Base-by-base conservation (phyloP, 1,284 basidiomycete genomes). In the Cutaneotrichosporon cutaneum region DNA sequence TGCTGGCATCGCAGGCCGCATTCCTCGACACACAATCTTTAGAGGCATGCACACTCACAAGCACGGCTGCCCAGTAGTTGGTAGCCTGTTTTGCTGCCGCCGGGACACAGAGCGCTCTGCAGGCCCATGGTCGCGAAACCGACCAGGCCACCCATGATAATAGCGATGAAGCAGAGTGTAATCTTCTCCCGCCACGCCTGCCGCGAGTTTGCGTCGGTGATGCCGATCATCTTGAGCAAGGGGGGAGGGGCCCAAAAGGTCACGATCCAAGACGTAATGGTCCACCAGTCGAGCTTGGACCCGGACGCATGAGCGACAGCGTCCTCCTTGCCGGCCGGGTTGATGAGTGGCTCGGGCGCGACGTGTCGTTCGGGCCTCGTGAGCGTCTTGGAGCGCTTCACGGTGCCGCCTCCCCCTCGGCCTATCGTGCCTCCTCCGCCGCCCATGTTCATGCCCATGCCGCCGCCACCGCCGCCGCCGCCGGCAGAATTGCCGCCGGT, bases 151-250 rank as follows among this genome's bases (percentile, higher is more conserved):
- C 94, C 96, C 26, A 97, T 80, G 26, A 92, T 35, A 62, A 87
- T 70, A 58, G 93, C 90, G 72, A 96, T 88, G 77, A 89, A 87
- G 77, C 94, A 97, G 9, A 99, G 84, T 7, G 94, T 87, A 63
- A 97, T 87, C 83, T 99, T 99, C 81, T 99, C 96, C 70, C 96
- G 86, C 96, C 96, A 99, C 1, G 96, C 96, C 80, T 97, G 92
- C 67, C 87, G 84, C 62, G 87, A 83, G 57, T 85, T 82, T 74
- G 85, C 85, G 76, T 94, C 91, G 72, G 86, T 88, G 77, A 98
- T 84, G 54, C 93, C 92, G 61, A 89, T 65, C 14, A 87, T 85
- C 24, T 84, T 81, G 59, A 98, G 85, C 16, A 94, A 75, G 67
- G 88, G 65, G 53, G 86, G 83, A 16, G 94, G 94, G 4, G 93